A percentile compares a stretch with the other conserved stretches of the same genome.
phyloP scores from a whole-genome alignment of 1,284 basidiomycete genomes.

The Sanghuangporus sanghuang region DNA sequence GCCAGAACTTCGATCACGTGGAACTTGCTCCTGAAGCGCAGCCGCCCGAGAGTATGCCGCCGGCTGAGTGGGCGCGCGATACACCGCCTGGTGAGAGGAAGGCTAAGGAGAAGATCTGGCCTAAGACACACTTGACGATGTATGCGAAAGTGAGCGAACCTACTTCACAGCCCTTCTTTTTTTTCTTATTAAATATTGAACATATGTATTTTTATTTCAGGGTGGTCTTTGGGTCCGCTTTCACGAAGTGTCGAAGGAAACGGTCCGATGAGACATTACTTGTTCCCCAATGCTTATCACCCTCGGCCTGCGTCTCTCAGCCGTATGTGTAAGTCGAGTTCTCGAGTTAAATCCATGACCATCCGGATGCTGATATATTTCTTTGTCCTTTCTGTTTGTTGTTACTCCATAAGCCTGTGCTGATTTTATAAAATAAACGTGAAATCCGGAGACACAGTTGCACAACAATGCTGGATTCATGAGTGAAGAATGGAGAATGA shows the following conservation, averaged over 20 bases:
- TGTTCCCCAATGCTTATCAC: neutral
- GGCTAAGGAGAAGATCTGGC: constrained; percentile 8
- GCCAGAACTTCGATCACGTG: constrained; percentile 52
- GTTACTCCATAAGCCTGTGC: too few relatives aligned
- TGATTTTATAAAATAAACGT: too few relatives aligned
- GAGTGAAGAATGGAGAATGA: too few relatives aligned
- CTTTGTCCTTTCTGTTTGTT: too few relatives aligned
- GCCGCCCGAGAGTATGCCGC: constrained; percentile 39
- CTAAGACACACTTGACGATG: constrained; percentile 11
- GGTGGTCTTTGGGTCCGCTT: constrained; percentile 10
- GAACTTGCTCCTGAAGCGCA: constrained; percentile 39
- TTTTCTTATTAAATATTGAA: neutral
- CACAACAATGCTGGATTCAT: too few relatives aligned
- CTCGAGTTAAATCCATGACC: too few relatives aligned
- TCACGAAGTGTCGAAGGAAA: neutral
- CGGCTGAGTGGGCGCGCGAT: constrained; percentile 36
- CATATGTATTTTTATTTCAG: constrained; percentile 3
- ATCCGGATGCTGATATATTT: too few relatives aligned
- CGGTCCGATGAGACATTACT: neutral
- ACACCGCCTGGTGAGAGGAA: neutral
- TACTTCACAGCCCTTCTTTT: neutral
- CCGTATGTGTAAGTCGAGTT: too few relatives aligned
- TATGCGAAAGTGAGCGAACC: constrained; percentile 10
- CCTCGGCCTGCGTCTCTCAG: neutral
- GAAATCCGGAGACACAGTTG: too few relatives aligned